Conservation (phyloP, 116 monocot species). For the Posidonia oceanica region DNA sequence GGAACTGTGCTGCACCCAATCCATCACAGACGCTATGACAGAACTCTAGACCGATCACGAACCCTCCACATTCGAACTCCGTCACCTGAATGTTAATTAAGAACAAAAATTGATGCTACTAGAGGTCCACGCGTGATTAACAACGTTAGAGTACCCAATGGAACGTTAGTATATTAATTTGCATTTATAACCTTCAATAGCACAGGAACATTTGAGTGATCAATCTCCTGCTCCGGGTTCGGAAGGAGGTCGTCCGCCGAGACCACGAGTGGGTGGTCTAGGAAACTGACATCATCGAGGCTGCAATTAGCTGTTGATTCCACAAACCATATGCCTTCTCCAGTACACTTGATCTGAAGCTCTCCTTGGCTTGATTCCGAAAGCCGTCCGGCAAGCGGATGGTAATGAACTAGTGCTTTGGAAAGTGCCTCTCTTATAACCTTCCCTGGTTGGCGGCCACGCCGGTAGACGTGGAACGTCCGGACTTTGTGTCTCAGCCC, state of each 20-base stretch:
- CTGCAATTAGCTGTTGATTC: conserved; percentile 8
- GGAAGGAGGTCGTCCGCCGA: conserved; percentile 1
- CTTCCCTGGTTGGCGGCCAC: conserved; percentile 3
- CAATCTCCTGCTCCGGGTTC: neutral
- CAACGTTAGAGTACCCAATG: too few relatives aligned
- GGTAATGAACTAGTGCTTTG: conserved; percentile 14
- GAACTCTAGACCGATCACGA: conserved; percentile 22
- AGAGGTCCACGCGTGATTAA: too few relatives aligned
- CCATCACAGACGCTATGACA: conserved; percentile 28
- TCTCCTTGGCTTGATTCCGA: conserved; percentile 6
- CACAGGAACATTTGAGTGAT: neutral
- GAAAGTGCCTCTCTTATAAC: conserved; percentile 12
- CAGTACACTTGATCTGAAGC: conserved; percentile 17
- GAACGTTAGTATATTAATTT: too few relatives aligned
- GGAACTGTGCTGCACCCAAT: conserved; percentile 24
- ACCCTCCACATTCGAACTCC: conserved; percentile 22
- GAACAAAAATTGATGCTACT: too few relatives aligned
- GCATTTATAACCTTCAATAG: conserved; percentile 7
- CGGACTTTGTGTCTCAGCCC: conserved; percentile 20
- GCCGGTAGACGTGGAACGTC: conserved; percentile 16
- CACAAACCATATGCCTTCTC: conserved; percentile 15
- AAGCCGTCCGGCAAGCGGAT: conserved; percentile 22
- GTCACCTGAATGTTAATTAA: conserved; percentile 19
- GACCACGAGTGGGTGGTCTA: neutral
- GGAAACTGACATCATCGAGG: neutral